Evolutionary conservation across 371 early-diverging fungal species (phyloP), one percentile per base, ranked within the genome.

Genomic region (Encephalitozoon intestinalis): DNA sequence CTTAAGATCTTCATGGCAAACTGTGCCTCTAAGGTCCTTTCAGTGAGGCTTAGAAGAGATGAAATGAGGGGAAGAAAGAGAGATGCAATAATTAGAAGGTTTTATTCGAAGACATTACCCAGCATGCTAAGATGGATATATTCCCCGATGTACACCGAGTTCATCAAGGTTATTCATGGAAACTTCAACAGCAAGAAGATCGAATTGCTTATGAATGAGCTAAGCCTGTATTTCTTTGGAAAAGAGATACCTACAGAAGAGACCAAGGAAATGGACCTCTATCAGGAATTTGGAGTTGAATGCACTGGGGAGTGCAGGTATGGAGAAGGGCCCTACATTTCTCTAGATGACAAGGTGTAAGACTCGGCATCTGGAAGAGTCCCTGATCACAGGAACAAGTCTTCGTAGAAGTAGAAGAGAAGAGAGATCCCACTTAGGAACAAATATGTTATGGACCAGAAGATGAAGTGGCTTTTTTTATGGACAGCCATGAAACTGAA

Each of bases 391-490:
- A 78, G 5, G 44, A 79, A 79, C 15, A 79, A 28, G 71, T 54
- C 53, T 40, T 79, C 76, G 31, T 79, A 79, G 46, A 21, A 75
- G 43, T 63, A 64, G 44, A 79, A 76, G 28, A 79, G 52, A n/a
- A 76, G 30, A 43, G 54, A 71, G 15, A 63, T 52, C 12, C 41
- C 28, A 30, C 66, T 64, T 12, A 79, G 34, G 15, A 79, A 23
- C 28, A 34, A 4, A 43, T 67, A 79, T 28, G 76, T 76, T 12
- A 21, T n/a, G 1, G 67, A 58, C 80, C 80, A 79, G 64, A 79
- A 79, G 28, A 79, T 50, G 52, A 75, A 79, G 8, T 76, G 78
- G 28, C 72, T 70, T 15, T 52, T 79, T 44, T 25, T 79, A 8
- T 75, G 54, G 15, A 79, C 68, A n/a, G 39, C 63, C 28, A 68